These are phyloP conservation scores for Aspergillus versicolor DNA, from an alignment of 2,329 filamentous ascomycete genomes.

Conservation along the genomic window DNA sequence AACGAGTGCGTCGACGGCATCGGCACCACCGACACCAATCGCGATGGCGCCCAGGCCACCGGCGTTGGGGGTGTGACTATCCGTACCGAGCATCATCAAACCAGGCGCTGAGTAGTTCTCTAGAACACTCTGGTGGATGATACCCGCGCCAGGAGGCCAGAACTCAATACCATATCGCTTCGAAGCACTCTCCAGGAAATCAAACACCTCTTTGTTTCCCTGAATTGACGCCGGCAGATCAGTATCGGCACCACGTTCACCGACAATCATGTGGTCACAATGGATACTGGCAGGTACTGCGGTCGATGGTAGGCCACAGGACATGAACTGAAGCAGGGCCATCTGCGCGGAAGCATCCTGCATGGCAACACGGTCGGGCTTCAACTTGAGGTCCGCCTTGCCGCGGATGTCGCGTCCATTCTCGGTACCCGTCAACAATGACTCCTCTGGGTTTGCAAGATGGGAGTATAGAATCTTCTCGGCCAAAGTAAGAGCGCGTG, in stretches of 20 bases:
- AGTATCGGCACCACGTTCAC: constrained; percentile 80
- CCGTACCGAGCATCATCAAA: constrained; percentile 97
- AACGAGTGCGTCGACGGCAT: constrained; percentile 94
- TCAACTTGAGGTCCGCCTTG: constrained; percentile 90
- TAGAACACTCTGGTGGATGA: constrained; percentile 95
- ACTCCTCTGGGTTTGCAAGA: constrained; percentile 84
- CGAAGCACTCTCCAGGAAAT: constrained; percentile 89
- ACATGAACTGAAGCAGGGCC: constrained; percentile 98
- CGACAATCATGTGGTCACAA: constrained; percentile 98
- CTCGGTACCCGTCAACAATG: constrained; percentile 76
- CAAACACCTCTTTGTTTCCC: constrained; percentile 95
- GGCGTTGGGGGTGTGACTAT: constrained; percentile 97
- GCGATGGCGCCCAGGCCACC: constrained; percentile 90
- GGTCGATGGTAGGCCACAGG: constrained; percentile 82
- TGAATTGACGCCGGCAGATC: constrained; percentile 83
- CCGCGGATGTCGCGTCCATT: constrained; percentile 83
- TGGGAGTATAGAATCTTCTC: constrained; percentile 99
- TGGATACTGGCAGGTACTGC: constrained; percentile 97
- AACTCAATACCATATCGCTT: constrained; percentile 94
- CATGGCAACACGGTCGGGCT: constrained; percentile 97
- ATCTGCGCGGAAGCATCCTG: constrained; percentile 98
- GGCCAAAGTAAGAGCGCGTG: constrained; percentile 72
- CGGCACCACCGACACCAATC: constrained; percentile 94
- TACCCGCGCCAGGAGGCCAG: constrained; percentile 90
- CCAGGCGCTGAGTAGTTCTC: constrained; percentile 98